Percentiles rank a stretch among this genome's conserved stretches.
phyloP scores from a whole-genome alignment of 2,329 filamentous ascomycete species.

The Sclerotinia subarctica region DNA sequence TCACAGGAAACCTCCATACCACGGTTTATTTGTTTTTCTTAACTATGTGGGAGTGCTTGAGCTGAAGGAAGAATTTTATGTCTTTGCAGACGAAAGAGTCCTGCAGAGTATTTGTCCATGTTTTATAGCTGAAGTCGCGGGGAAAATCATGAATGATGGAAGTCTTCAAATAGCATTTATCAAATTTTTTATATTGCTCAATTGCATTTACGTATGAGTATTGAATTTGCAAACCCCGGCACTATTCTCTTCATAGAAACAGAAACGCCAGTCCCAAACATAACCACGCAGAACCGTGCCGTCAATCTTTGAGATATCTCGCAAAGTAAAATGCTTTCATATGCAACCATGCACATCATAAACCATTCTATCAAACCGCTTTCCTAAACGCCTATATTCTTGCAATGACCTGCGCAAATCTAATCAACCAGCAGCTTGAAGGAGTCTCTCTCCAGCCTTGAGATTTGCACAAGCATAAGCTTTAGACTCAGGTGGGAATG shows the following conservation, averaged over 20 bases:
- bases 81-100: neutral
- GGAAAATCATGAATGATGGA: neutral
- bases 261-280: constrained; percentile 18
- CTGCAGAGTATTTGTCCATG: neutral
- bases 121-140: neutral
- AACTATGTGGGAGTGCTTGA: neutral
- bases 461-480: constrained; percentile 64
- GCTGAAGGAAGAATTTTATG: neutral
- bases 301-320: constrained; percentile 9
- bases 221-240: neutral
- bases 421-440: constrained; percentile 37
- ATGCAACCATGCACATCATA: constrained; percentile 18
- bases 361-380: constrained; percentile 21
- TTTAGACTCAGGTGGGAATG: constrained; percentile 74
- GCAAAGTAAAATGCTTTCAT: constrained; percentile 16
- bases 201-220: neutral
- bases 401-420: constrained; percentile 14
- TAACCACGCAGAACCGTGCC: constrained; percentile 16
- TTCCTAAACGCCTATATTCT: constrained; percentile 20
- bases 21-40: neutral
- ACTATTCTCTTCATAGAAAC: constrained; percentile 11
- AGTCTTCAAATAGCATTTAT: neutral
- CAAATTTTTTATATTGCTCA: constrained; percentile 13
- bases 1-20: neutral
- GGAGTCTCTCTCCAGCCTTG: constrained; percentile 55